Percentiles rank a stretch among this genome's conserved stretches.
Evolutionary conservation across 306 rosid species (phyloP).

Genomic region (Quercus wislizeni): DNA sequence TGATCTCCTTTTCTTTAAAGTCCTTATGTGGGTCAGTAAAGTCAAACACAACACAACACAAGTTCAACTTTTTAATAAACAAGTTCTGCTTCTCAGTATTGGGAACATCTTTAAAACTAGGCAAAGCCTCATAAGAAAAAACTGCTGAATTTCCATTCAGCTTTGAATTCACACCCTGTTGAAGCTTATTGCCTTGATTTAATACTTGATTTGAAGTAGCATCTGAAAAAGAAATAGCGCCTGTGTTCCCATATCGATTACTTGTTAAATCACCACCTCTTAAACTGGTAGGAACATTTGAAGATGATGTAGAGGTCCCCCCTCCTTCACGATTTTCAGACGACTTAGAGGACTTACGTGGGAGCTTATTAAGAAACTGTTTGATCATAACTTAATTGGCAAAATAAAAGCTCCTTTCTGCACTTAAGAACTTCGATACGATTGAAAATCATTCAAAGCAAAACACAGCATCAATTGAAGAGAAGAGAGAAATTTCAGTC

Average conservation of each 20-base stretch:
- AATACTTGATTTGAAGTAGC: conserved; percentile 50
- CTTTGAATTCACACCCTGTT: conserved; percentile 59
- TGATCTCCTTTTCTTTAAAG: conserved; percentile 78
- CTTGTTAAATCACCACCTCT: conserved; percentile 46
- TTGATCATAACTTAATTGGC: conserved; percentile 72
- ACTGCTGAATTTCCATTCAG: conserved; percentile 60
- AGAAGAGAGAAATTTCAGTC: conserved; percentile 14
- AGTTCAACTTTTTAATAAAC: conserved; percentile 73
- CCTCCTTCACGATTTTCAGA: conserved; percentile 81
- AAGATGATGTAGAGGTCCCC: conserved; percentile 60
- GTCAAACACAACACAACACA: conserved; percentile 85
- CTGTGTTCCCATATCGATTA: conserved; percentile 44
- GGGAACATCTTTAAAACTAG: conserved; percentile 80
- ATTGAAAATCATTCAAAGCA: conserved; percentile 29
- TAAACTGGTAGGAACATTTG: conserved; percentile 54
- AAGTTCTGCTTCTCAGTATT: conserved; percentile 83
- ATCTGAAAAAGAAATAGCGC: conserved; percentile 46
- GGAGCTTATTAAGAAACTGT: conserved; percentile 82
- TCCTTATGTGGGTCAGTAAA: conserved; percentile 76
- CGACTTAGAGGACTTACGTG: conserved; percentile 80
- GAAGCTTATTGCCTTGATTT: conserved; percentile 52
- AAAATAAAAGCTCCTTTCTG: conserved; percentile 25
- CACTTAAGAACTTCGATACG: conserved; percentile 33
- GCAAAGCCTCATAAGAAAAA: conserved; percentile 71
- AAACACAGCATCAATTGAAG: conserved; percentile 28